These are phyloP conservation scores for Rossbeevera mucosa DNA, from an alignment of 768 basidiomycete genomes.

Conservation along the genomic window DNA sequence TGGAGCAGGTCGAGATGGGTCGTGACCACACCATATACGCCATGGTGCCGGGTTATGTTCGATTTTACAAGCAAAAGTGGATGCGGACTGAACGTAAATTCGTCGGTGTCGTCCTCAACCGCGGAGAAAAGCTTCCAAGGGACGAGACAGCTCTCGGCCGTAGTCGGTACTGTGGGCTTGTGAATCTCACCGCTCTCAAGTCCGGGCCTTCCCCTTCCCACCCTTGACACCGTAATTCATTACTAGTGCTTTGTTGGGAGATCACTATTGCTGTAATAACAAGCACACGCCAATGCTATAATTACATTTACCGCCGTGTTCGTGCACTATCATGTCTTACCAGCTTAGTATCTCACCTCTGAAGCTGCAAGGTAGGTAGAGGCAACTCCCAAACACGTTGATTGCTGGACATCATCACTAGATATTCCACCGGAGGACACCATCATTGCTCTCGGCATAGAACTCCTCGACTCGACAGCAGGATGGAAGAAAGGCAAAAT, in stretches of 20 bases:
- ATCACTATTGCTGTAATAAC: slow-evolving; percentile 16
- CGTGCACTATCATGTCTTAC: slow-evolving; percentile 27
- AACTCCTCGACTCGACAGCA: slow-evolving; percentile 51
- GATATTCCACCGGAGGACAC: slow-evolving; percentile 60
- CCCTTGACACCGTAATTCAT: slow-evolving; percentile 3
- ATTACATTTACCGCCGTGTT: slow-evolving; percentile 9
- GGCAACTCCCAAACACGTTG: neutral
- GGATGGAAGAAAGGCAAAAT: slow-evolving; percentile 70
- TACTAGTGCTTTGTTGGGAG: neutral
- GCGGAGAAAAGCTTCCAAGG: slow-evolving; percentile 83
- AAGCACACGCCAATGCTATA: slow-evolving; percentile 8
- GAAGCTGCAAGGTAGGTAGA: slow-evolving; percentile 35
- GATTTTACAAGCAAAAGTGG: slow-evolving; percentile 85
- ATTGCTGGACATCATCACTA: slow-evolving; percentile 26
- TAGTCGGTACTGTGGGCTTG: slow-evolving; percentile 79
- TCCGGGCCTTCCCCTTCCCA: slow-evolving; percentile 3
- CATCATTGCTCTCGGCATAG: slow-evolving; percentile 48
- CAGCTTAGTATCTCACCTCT: slow-evolving; percentile 38
- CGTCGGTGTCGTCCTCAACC: slow-evolving; percentile 78
- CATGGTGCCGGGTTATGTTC: slow-evolving; percentile 83
- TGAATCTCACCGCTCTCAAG: slow-evolving; percentile 50
- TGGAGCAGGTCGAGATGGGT: slow-evolving; percentile 75
- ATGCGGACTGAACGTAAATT: slow-evolving; percentile 70
- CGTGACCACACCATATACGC: slow-evolving; percentile 95
- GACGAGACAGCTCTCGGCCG: slow-evolving; percentile 70